These are phyloP conservation scores for Puccinia novopanici DNA, from an alignment of 1,284 basidiomycete genomes.

Conservation along the genomic window DNA sequence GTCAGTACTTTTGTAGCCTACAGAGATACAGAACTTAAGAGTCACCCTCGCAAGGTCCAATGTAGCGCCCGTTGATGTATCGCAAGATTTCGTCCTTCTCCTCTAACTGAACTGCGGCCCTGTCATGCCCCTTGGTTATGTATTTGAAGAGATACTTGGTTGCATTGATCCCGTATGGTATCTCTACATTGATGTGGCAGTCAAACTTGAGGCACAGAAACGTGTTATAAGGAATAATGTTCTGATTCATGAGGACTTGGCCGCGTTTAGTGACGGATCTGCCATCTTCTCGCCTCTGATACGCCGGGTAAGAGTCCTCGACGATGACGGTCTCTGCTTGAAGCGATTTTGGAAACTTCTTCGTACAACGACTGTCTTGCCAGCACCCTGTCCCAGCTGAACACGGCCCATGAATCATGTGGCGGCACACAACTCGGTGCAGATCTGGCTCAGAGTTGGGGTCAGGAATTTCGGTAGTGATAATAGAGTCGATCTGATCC, in stretches of 20 bases:
- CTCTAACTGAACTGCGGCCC: neutral
- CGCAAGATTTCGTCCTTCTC: constrained; percentile 1
- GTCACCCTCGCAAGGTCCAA: neutral
- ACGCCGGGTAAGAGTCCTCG: neutral
- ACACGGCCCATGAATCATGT: constrained; percentile 23
- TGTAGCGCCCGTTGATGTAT: constrained; percentile 1
- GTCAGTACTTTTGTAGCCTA: neutral
- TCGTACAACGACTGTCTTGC: neutral
- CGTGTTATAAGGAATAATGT: constrained; percentile 28
- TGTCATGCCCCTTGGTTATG: neutral
- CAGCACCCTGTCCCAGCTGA: neutral
- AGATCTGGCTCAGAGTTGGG: neutral
- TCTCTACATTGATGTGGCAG: too few species aligned
- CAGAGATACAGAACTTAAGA: neutral
- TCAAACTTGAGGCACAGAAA: too few species aligned
- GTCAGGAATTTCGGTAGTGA: constrained; percentile 9
- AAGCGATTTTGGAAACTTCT: neutral
- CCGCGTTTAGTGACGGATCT: neutral
- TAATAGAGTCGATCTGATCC: neutral
- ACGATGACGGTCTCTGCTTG: neutral
- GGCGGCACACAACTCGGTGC: neutral
- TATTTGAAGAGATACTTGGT: constrained; percentile 32
- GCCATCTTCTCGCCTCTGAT: neutral
- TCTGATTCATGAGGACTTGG: neutral
- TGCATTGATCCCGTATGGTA: neutral